Percentiles rank a stretch among this genome's conserved stretches.
These are phyloP conservation scores for Penicillium brevicompactum DNA, from an alignment of 2,329 filamentous ascomycete genomes.

Conservation along the genomic window DNA sequence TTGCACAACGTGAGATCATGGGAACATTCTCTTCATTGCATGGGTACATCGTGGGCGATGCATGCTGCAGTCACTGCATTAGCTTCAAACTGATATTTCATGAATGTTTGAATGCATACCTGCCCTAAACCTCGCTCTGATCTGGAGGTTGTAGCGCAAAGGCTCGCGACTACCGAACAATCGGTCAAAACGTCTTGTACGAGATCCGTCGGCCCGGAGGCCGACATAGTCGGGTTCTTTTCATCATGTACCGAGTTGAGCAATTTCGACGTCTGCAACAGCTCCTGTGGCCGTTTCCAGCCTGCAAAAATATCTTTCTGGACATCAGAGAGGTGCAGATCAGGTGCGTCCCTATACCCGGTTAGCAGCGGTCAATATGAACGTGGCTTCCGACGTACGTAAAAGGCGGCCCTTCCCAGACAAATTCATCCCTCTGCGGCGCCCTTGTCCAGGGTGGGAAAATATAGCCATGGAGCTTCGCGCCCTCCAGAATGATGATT, in stretches of 20 bases:
- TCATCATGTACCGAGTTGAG: conserved; percentile 17
- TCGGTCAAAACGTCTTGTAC: conserved; percentile 96
- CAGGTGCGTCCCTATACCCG: conserved; percentile 63
- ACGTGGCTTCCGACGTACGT: conserved; percentile 54
- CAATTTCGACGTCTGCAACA: conserved; percentile 52
- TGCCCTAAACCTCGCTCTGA: conserved; percentile 68
- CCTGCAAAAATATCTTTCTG: conserved; percentile 77
- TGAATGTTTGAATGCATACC: conserved; percentile 47
- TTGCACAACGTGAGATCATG: conserved; percentile 72
- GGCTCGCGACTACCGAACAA: conserved; percentile 93
- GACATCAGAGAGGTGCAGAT: conserved; percentile 71
- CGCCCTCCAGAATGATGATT: conserved; percentile 74
- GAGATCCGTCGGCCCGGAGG: conserved; percentile 68
- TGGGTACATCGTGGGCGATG: conserved; percentile 74
- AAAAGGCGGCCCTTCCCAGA: conserved; percentile 57
- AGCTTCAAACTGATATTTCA: background rate
- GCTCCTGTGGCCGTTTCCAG: conserved; percentile 77
- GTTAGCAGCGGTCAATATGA: conserved; percentile 25
- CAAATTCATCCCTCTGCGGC: conserved; percentile 65
- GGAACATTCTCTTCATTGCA: conserved; percentile 65
- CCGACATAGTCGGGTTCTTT: conserved; percentile 57
- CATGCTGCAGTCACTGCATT: conserved; percentile 54
- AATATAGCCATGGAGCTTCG: conserved; percentile 76
- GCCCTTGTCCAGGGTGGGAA: conserved; percentile 82
- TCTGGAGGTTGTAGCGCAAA: conserved; percentile 78